Evolutionary conservation across 1,139 yeast genomes (phyloP).

Genomic region (Debaryomyces robertsiae): DNA sequence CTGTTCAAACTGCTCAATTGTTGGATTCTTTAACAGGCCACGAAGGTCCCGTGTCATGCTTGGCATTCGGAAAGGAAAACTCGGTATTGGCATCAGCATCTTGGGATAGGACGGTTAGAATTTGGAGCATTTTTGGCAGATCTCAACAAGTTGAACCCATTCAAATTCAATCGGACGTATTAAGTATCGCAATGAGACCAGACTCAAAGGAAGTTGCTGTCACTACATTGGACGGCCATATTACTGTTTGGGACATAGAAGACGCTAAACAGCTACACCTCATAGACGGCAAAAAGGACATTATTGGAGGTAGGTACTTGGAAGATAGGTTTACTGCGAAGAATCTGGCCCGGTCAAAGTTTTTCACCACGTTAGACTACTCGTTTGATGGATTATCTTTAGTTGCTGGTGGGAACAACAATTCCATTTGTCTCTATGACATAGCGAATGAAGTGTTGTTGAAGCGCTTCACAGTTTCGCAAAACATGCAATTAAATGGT

Average conservation of each 20-base stretch:
- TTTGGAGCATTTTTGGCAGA: slow-evolving; percentile 91
- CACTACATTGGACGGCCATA: slow-evolving; percentile 85
- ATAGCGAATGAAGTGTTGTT: slow-evolving; percentile 82
- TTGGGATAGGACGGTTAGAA: slow-evolving; percentile 93
- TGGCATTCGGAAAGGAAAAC: slow-evolving; percentile 82
- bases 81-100: slow-evolving; percentile 86
- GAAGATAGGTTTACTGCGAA: slow-evolving; percentile 81
- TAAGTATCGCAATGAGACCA: slow-evolving; percentile 82
- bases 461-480: slow-evolving; percentile 79
- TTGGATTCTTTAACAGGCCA: slow-evolving; percentile 89
- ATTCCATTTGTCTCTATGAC: slow-evolving; percentile 89
- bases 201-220: slow-evolving; percentile 91
- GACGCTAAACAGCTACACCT: slow-evolving; percentile 78
- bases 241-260: slow-evolving; percentile 81
- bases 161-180: slow-evolving; percentile 82
- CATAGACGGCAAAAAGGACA: slow-evolving; percentile 85
- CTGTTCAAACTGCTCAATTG: slow-evolving; percentile 92
- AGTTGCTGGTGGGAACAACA: slow-evolving; percentile 92
- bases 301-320: slow-evolving; percentile 80
- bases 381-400: slow-evolving; percentile 88
- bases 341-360: slow-evolving; percentile 81
- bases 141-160: slow-evolving; percentile 89
- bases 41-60: slow-evolving; percentile 90
- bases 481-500: slow-evolving; percentile 90
- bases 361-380: slow-evolving; percentile 78